Base-by-base conservation (phyloP, 2,329 filamentous ascomycete species). In the Colletotrichum sansevieriae region DNA sequence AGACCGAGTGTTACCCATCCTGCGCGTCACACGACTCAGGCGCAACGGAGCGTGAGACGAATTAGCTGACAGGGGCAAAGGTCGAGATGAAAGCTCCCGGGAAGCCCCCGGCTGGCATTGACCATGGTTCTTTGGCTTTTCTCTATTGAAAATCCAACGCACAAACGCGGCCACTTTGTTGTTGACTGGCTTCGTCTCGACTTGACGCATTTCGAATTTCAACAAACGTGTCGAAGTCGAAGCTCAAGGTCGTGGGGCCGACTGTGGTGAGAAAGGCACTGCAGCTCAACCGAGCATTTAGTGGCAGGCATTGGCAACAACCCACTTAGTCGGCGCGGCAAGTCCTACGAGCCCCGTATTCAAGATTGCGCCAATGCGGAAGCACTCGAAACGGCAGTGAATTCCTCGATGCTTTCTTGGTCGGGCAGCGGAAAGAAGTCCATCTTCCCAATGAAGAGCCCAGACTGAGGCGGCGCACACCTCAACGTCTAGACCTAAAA, bases 21-120 rank as follows among this genome's bases (percentile, higher is more conserved):
- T 18, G 35, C 52, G 13, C 43, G 51, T 43, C 13, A 35, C 65
- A 65, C 62, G 65, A 68, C 62, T 68, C 65, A 60, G 64, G 49
- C 35, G 20, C 35, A 25, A n/a, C 20, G 15, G 22, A 37, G 29
- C 35, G 18, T 33, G 35, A 25, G 20, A 13, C 41, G 6, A 22
- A 22, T 22, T 22, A 35, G 2, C 20, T 11, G 7, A 29, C 46
- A 52, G 33, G 20, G 41, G 49, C 20, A 18, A 1, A 8, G 12
- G 47, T 22, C 25, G 47, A 37, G 18, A 43, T 22, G 13, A 25
- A 22, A 29, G 55, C 33, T 56, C 20, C 58, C 12, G 33, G 49
- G 43, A 25, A 35, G 3, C 35, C 29, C 43, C 58, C 18, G 18
- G 58, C 39, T 1, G 20, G 35, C 10, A 15, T 20, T 25, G 15